phyloP scores from a whole-genome alignment of 345 rosid species.

The Eucalyptus urophylla region DNA sequence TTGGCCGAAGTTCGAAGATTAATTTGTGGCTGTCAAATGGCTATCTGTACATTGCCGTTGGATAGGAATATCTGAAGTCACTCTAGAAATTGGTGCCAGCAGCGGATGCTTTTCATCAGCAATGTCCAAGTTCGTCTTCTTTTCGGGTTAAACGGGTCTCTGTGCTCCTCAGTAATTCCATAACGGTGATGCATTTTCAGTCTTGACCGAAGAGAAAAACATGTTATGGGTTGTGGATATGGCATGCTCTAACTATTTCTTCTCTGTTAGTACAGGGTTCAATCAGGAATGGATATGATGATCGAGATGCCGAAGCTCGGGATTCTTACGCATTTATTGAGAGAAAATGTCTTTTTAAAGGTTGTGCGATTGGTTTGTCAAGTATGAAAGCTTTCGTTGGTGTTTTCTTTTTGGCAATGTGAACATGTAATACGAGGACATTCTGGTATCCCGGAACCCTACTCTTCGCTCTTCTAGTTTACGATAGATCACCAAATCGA shows the following conservation, averaged over 20 bases:
- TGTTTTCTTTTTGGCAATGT: neutral
- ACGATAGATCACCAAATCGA: neutral
- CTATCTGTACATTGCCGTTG: neutral
- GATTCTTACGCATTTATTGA: neutral
- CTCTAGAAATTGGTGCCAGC: neutral
- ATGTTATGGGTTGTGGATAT: neutral
- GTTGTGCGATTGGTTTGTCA: neutral
- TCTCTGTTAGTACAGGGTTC: neutral
- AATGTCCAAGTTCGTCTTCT: neutral
- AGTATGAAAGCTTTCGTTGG: neutral
- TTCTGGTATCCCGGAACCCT: neutral
- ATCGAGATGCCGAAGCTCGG: neutral
- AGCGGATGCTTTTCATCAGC: neutral
- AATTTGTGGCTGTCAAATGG: neutral
- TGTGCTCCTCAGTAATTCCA: neutral
- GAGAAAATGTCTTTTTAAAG: neutral
- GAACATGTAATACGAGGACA: neutral
- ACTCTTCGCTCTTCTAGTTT: neutral
- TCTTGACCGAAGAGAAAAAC: neutral
- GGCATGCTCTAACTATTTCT: neutral
- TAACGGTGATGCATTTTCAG: neutral
- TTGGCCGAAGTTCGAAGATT: neutral
- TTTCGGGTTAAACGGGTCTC: neutral
- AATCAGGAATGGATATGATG: neutral
- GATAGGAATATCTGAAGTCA: neutral